Percentiles rank a stretch among this genome's conserved stretches.
These are phyloP conservation scores for Monosporascus sp. DNA, from an alignment of 2,329 filamentous ascomycete genomes.

Conservation along the genomic window DNA sequence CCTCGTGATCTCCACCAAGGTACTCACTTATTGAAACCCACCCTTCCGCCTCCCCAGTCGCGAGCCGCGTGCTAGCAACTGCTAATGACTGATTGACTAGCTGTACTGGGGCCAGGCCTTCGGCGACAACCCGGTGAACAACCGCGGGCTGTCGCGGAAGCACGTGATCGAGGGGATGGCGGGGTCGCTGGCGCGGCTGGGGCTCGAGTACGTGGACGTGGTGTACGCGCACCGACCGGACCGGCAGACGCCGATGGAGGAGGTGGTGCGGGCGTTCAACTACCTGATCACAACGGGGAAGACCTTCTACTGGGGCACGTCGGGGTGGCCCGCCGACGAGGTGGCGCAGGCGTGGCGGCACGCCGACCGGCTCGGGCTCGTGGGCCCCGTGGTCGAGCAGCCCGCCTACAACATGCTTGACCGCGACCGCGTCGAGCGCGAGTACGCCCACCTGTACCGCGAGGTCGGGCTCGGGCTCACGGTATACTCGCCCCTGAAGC, in stretches of 20 bases:
- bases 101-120: constrained; percentile 61
- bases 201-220: constrained; percentile 60
- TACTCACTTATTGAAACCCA: constrained; percentile 11
- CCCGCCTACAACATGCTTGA: constrained; percentile 61
- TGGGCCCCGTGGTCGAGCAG: constrained; percentile 63
- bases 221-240: constrained; percentile 67
- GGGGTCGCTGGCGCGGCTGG: constrained; percentile 51
- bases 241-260: constrained; percentile 63
- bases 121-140: constrained; percentile 60
- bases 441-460: constrained; percentile 57
- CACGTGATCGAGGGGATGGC: constrained; percentile 65
- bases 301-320: constrained; percentile 68
- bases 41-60: neutral
- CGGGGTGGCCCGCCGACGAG: constrained; percentile 62
- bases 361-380: constrained; percentile 55
- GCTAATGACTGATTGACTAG: constrained; percentile 27
- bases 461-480: constrained; percentile 58
- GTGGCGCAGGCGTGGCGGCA: constrained; percentile 59
- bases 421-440: constrained; percentile 58
- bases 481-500: constrained; percentile 56
- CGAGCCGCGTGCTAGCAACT: neutral
- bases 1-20: constrained; percentile 58
- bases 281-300: constrained; percentile 63
- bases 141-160: constrained; percentile 63
- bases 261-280: constrained; percentile 67